A percentile compares a stretch with the other conserved stretches of the same genome.
Conservation (phyloP, 257 asterid genomes). For the Fraxinus quadrangulata region DNA sequence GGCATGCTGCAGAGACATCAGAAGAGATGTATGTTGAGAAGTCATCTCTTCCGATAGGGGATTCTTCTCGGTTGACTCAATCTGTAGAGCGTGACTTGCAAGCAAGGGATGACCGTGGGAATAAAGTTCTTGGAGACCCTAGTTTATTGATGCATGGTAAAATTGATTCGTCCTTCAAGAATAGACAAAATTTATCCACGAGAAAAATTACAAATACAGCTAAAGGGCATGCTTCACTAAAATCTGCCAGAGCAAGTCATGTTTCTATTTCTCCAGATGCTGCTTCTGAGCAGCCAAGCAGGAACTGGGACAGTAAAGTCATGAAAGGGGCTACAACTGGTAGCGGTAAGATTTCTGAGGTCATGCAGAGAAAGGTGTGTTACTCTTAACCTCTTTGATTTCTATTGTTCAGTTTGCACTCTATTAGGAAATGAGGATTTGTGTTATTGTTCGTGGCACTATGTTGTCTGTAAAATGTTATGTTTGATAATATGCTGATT, state of each 20-base stretch:
- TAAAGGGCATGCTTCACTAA: slow-evolving; percentile 48
- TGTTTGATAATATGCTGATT: not conserved
- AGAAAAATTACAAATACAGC: slow-evolving; percentile 46
- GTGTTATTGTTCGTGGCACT: not conserved
- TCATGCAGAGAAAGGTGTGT: slow-evolving; percentile 80
- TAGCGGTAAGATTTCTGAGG: slow-evolving; percentile 72
- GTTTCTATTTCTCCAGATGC: slow-evolving; percentile 54
- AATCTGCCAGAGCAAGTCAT: slow-evolving; percentile 52
- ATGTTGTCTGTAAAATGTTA: not conserved
- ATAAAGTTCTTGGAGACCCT: slow-evolving; percentile 56
- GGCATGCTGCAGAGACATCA: slow-evolving; percentile 57
- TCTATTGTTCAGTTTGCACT: not conserved
- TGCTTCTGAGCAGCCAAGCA: slow-evolving; percentile 55
- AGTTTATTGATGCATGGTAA: slow-evolving; percentile 48
- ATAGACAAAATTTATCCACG: slow-evolving; percentile 53
- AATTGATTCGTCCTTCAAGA: slow-evolving; percentile 55
- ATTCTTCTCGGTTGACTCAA: slow-evolving; percentile 61
- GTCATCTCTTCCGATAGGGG: slow-evolving; percentile 57
- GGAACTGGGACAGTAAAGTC: slow-evolving; percentile 51
- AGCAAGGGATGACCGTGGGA: slow-evolving; percentile 55
- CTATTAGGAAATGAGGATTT: not conserved
- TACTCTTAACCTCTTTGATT: slow-evolving; percentile 23
- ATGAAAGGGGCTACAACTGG: slow-evolving; percentile 57
- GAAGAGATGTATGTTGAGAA: slow-evolving; percentile 66
- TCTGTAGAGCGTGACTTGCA: slow-evolving; percentile 63